phyloP scores from a whole-genome alignment of 2,329 filamentous ascomycete genomes.

The Parastagonospora avenae region DNA sequence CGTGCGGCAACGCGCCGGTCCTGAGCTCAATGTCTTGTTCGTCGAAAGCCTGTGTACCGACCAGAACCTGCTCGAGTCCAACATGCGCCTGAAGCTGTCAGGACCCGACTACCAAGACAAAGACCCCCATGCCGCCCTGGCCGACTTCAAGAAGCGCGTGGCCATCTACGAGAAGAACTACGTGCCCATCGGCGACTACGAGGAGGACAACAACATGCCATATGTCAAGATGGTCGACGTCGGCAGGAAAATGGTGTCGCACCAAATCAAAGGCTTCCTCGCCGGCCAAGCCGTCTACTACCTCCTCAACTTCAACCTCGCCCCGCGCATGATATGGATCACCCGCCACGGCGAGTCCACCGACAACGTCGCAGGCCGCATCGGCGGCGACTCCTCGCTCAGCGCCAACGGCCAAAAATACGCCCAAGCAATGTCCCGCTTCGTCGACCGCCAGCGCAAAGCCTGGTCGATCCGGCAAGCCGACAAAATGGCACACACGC shows the following conservation, averaged over 20 bases:
- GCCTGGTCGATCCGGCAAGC: slow-evolving; percentile 85
- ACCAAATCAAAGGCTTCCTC: slow-evolving; percentile 89
- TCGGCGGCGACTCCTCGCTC: slow-evolving; percentile 87
- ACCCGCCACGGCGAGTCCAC: slow-evolving; percentile 90
- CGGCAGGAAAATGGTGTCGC: slow-evolving; percentile 88
- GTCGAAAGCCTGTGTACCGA: slow-evolving; percentile 94
- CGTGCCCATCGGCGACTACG: slow-evolving; percentile 84
- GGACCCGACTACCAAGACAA: slow-evolving; percentile 96
- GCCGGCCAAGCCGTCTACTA: slow-evolving; percentile 93
- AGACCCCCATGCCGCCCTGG: slow-evolving; percentile 81
- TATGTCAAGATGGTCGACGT: slow-evolving; percentile 99
- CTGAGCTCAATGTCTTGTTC: slow-evolving; percentile 86
- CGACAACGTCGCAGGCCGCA: slow-evolving; percentile 85
- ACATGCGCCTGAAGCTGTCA: slow-evolving; percentile 95
- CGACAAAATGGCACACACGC: slow-evolving; percentile 74
- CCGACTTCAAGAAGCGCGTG: slow-evolving; percentile 91
- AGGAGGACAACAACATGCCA: slow-evolving; percentile 88
- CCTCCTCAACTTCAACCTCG: slow-evolving; percentile 93
- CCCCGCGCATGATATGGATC: slow-evolving; percentile 96
- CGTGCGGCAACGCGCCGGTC: slow-evolving; percentile 81
- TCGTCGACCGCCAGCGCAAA: slow-evolving; percentile 79
- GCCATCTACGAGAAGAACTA: slow-evolving; percentile 94
- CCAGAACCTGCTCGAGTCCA: slow-evolving; percentile 81
- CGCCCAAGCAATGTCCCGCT: slow-evolving; percentile 76
- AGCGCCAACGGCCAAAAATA: slow-evolving; percentile 82